These are phyloP conservation scores for Komagataella populi DNA, from an alignment of 805 yeast species.

Conservation along the genomic window DNA sequence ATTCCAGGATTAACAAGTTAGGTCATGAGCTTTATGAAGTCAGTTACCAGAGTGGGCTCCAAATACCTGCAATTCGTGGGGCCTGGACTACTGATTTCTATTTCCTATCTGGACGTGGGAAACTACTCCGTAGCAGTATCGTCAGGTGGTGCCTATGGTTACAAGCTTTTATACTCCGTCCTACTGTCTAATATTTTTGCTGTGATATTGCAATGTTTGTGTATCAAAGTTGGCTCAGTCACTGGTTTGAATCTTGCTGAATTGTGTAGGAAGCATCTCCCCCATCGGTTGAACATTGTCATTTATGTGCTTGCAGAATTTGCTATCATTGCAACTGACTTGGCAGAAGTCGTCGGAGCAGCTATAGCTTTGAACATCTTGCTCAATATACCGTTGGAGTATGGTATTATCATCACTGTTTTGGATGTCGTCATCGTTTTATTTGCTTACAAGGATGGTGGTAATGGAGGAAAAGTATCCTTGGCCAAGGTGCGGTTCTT, in stretches of 20 bases:
- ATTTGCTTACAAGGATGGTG: constrained; percentile 67
- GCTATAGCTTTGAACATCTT: constrained; percentile 75
- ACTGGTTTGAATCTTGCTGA: constrained; percentile 85
- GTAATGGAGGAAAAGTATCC: constrained; percentile 21
- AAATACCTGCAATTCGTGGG: constrained; percentile 66
- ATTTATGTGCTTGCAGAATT: constrained; percentile 67
- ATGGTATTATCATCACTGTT: constrained; percentile 71
- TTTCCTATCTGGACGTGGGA: constrained; percentile 92
- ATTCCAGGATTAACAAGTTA: not conserved
- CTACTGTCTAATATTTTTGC: constrained; percentile 77
- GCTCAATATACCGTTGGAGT: constrained; percentile 55
- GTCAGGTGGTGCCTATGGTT: constrained; percentile 74
- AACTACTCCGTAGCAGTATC: constrained; percentile 83
- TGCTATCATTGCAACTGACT: constrained; percentile 84
- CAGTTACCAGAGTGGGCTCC: not conserved
- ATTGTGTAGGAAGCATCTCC: constrained; percentile 63
- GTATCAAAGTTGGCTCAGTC: constrained; percentile 78
- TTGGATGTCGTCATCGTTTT: constrained; percentile 70
- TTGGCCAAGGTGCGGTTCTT: constrained; percentile 64
- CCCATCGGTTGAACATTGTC: constrained; percentile 46
- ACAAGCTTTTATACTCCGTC: constrained; percentile 57
- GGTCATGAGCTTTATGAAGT: not conserved
- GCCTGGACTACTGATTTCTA: constrained; percentile 80
- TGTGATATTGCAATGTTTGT: constrained; percentile 65
- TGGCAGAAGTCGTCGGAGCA: constrained; percentile 91